A percentile compares a stretch with the other conserved stretches of the same genome.
Conservation (phyloP, 2,329 filamentous ascomycete species). For the Nothopassalora personata region DNA sequence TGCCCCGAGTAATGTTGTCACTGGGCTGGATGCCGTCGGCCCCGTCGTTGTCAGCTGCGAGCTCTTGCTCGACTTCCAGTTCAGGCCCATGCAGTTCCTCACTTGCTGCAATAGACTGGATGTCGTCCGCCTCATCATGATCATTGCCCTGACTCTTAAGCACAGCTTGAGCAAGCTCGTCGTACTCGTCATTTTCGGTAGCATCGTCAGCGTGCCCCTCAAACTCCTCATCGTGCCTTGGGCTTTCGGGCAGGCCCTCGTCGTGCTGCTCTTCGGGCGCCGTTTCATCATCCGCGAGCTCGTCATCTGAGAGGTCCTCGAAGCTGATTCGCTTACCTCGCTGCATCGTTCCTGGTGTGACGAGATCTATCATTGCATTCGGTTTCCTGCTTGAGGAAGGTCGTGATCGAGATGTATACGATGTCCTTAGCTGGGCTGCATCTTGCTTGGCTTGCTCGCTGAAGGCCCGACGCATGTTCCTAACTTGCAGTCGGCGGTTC, state of each 20-base stretch:
- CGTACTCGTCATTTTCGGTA: slow-evolving; percentile 34
- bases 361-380: slow-evolving; percentile 22
- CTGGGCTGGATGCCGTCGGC: background rate
- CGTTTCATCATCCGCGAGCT: slow-evolving; percentile 8
- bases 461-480: slow-evolving; percentile 13
- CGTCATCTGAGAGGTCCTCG: slow-evolving; percentile 12
- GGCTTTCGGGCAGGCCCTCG: slow-evolving; percentile 15
- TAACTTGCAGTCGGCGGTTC: slow-evolving; percentile 4
- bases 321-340: slow-evolving; percentile 1
- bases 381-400: slow-evolving; percentile 14
- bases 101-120: slow-evolving; percentile 6
- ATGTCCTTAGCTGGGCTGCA: background rate
- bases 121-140: slow-evolving; percentile 17
- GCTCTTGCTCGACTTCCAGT: slow-evolving; percentile 3
- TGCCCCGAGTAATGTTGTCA: slow-evolving; percentile 10
- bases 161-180: slow-evolving; percentile 33
- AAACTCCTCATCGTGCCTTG: slow-evolving; percentile 15
- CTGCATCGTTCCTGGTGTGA: slow-evolving; percentile 29
- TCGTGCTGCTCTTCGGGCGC: slow-evolving; percentile 6
- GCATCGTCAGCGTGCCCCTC: slow-evolving; percentile 11
- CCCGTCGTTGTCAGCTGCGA: slow-evolving; percentile 6
- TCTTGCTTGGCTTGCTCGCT: slow-evolving; percentile 21
- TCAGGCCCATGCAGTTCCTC: slow-evolving; percentile 6
- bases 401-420: background rate
- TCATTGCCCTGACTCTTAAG: slow-evolving; percentile 29